Evolutionary conservation across 2,329 filamentous ascomycete species (phyloP), one percentile per base, ranked within the genome.

Genomic region (Neobulgaria alba): DNA sequence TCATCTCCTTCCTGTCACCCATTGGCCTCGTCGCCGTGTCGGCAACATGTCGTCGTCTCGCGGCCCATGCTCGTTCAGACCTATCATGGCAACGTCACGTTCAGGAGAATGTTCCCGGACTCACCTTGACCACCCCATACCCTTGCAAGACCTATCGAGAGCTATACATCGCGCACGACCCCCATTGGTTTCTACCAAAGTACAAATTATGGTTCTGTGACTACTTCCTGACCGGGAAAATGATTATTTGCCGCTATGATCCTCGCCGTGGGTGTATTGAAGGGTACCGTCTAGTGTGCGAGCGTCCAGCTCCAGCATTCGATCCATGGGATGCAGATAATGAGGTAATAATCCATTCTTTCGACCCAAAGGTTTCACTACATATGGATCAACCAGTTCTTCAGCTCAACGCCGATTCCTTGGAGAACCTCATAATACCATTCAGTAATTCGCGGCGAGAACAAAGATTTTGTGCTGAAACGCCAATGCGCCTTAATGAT

Each of bases 121-220:
- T 67, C 39, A 48, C 52, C 10, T 63, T 88, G 19, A 61, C 63
- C 1, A 67, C 69, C 1, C 68, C 79, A 0, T 70, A 68, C 5
- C 79, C 81, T 5, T 79, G 73, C 54, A 52, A 64, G 2, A 79
- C 70, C 17, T 95, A 80, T 62, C 76, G 75, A 42, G 72, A 82
- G 18, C 73, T 95, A 2, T 95, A 84, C 59, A 66, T 72, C 31
- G 71, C 79, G 15, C 84, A 92, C 58, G 74, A 92, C 48, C 81
- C 82, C 0, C 77, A 81, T 53, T 95, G 89, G 89, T 95, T 94
- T 55, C 68, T 95, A 1, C 71, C 85, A 0, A 77, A 75, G 38
- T 70, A 85, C 57, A 89, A 85, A 61, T 68, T 95, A 48, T 95
- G 89, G 89, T 90, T 95, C 56, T 75, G 78, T 44, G 86, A 95